Base-by-base conservation (phyloP, 352 stramenopile species). In the Pythium vanterpoolii region DNA sequence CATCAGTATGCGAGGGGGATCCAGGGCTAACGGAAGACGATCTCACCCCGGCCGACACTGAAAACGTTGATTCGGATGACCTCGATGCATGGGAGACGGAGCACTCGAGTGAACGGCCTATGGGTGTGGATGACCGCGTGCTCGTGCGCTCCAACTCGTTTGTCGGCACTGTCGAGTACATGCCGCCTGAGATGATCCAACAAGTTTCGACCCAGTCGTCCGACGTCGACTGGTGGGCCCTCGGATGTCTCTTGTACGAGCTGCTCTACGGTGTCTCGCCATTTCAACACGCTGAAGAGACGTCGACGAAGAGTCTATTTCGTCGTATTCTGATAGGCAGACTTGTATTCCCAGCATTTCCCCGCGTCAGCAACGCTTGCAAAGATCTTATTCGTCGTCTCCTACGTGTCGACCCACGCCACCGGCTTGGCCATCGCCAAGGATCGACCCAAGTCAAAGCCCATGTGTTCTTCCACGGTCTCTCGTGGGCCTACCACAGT, bases 131-230 rank as follows among this genome's bases (percentile, higher is more conserved):
- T 44, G 90, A 95, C 33, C 72, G 91, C 62, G 40, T 95, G 18
- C 69, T 76, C 8, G 77, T 82, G 26, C 78, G 84, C 30, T 83
- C 83, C 7, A 93, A 92, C 73, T 93, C 85, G 10, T 86, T 95
- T 62, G 82, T 85, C 0, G 85, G 85, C 2, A 91, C 78, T 0
- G 69, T 93, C 10, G 85, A 91, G 42, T 94, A 90, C 52, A 94
- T 94, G 85, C 79, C 83, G 0, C 83, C 83, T 0, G 83, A 92
- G 64, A 93, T 90, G 81, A 90, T 90, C 40, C 77, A 82, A 13
- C 68, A 76, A 38, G 28, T 38, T 2, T 50, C 46, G 14, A 48
- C 26, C 4, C 65, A 73, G 46, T 64, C 60, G 13, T 69, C 69
- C 4, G 69, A 69, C 36, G 72, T 95, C 4, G 86, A 95, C 63